phyloP scores from a whole-genome alignment of 1,284 basidiomycete genomes.

The Agroathelia rolfsii region DNA sequence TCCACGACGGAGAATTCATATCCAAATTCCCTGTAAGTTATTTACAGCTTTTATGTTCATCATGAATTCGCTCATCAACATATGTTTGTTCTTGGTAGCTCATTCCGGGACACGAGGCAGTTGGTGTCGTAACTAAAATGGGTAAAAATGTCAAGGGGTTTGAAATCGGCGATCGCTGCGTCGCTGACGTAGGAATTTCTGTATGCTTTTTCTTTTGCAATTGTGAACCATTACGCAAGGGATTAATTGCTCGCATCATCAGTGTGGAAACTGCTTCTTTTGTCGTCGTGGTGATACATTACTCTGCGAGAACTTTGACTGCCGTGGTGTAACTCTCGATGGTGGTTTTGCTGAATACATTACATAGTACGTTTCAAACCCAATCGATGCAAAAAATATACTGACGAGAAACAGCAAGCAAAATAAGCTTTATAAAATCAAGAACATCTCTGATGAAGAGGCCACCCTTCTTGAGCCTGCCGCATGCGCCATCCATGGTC shows the following conservation, averaged over 20 bases:
- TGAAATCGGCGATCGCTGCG: slow-evolving; percentile 45
- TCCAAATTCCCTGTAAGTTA: slow-evolving; percentile 37
- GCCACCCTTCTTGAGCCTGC: slow-evolving; percentile 53
- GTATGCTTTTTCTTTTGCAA: slow-evolving; percentile 13
- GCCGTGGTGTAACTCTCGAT: slow-evolving; percentile 41
- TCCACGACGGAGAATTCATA: slow-evolving; percentile 55
- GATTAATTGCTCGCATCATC: slow-evolving; percentile 1
- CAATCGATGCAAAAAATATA: background rate
- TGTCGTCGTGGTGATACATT: slow-evolving; percentile 45
- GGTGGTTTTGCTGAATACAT: slow-evolving; percentile 55
- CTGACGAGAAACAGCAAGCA: slow-evolving; percentile 33
- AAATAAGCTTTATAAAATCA: slow-evolving; percentile 71
- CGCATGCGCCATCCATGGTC: slow-evolving; percentile 53
- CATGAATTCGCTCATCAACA: slow-evolving; percentile 8
- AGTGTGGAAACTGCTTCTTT: slow-evolving; percentile 50
- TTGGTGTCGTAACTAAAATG: slow-evolving; percentile 39
- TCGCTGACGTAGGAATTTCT: slow-evolving; percentile 41
- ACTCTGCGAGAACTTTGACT: slow-evolving; percentile 47
- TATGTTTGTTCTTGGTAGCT: slow-evolving; percentile 31
- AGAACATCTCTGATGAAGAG: slow-evolving; percentile 51
- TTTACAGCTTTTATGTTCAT: too few species aligned
- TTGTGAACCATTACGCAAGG: background rate
- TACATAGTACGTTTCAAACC: slow-evolving; percentile 28
- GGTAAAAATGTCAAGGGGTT: slow-evolving; percentile 48
- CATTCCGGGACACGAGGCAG: slow-evolving; percentile 75